Percentiles rank a stretch among this genome's conserved stretches.
Evolutionary conservation across 2,329 filamentous ascomycete species (phyloP).

Genomic region (Trematosphaeria pertusa): DNA sequence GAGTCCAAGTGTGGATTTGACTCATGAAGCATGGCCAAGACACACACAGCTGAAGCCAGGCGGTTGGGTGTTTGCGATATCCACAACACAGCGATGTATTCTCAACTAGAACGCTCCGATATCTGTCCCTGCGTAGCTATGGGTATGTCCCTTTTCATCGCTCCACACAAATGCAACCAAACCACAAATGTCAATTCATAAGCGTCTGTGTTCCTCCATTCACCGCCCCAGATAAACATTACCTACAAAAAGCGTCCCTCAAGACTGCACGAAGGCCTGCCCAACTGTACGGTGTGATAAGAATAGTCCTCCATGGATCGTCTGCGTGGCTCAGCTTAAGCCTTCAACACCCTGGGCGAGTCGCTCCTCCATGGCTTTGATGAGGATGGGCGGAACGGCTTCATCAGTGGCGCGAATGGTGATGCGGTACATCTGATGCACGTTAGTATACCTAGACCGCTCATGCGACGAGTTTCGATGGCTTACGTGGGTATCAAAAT

Average conservation of each 20-base stretch:
- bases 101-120: constrained; percentile 5
- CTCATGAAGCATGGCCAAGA: too few species aligned
- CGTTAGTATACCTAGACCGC: too few species aligned
- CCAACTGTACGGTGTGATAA: neutral
- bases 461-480: too few species aligned
- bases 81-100: too few species aligned
- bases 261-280: neutral
- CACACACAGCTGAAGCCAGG: too few species aligned
- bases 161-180: constrained; percentile 3
- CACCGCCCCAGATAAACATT: constrained; percentile 1
- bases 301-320: constrained; percentile 6
- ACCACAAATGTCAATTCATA: too few species aligned
- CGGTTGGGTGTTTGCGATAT: too few species aligned
- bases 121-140: too few species aligned
- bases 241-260: neutral
- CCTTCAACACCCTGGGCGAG: constrained; percentile 64
- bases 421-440: constrained; percentile 86
- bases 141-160: constrained; percentile 7
- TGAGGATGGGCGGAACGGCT: constrained; percentile 76
- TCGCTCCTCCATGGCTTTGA: constrained; percentile 87
- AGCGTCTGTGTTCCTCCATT: constrained; percentile 2
- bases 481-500: constrained; percentile 87
- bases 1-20: too few species aligned
- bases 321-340: constrained; percentile 2
- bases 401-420: constrained; percentile 96